These are phyloP conservation scores for Podila epigama DNA, from an alignment of 192 early-diverging fungal species.

Conservation along the genomic window DNA sequence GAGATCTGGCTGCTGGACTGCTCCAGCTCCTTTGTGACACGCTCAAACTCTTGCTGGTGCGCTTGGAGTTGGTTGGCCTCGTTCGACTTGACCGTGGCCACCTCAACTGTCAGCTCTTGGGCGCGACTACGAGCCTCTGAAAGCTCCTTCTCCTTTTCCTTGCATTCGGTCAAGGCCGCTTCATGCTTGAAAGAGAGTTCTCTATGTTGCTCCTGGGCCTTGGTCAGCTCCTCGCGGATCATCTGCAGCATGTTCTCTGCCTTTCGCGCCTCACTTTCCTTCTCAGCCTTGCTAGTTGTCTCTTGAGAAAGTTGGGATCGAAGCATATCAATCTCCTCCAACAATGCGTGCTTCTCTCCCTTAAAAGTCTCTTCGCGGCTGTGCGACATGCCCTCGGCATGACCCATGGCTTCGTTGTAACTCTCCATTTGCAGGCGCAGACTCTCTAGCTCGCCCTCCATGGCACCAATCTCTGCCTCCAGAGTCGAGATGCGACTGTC, in stretches of 20 bases:
- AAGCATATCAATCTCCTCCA: constrained; percentile 44
- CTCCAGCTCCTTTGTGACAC: constrained; percentile 8
- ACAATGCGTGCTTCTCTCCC: constrained; percentile 37
- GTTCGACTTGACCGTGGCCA: background rate
- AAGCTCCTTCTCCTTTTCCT: background rate
- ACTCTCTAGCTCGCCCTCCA: constrained; percentile 41
- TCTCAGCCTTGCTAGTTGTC: background rate
- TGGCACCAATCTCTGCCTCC: constrained; percentile 22
- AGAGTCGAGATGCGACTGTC: constrained; percentile 23
- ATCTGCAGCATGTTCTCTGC: background rate
- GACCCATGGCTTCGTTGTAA: constrained; percentile 26
- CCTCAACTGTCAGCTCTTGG: background rate
- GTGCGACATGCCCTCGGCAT: constrained; percentile 30
- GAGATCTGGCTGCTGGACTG: constrained; percentile 7
- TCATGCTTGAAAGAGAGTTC: background rate
- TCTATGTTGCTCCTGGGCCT: constrained; percentile 1
- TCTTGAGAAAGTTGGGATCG: constrained; percentile 14
- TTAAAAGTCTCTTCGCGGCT: constrained; percentile 35
- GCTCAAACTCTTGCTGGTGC: constrained; percentile 4
- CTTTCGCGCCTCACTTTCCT: background rate
- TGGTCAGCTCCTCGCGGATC: background rate
- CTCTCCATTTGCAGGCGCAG: constrained; percentile 30
- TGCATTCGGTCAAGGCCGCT: background rate
- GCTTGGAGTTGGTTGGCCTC: background rate
- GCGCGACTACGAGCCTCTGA: background rate